These are phyloP conservation scores for Neurospora sp. DNA, from an alignment of 495 filamentous ascomycete species.

Conservation along the genomic window DNA sequence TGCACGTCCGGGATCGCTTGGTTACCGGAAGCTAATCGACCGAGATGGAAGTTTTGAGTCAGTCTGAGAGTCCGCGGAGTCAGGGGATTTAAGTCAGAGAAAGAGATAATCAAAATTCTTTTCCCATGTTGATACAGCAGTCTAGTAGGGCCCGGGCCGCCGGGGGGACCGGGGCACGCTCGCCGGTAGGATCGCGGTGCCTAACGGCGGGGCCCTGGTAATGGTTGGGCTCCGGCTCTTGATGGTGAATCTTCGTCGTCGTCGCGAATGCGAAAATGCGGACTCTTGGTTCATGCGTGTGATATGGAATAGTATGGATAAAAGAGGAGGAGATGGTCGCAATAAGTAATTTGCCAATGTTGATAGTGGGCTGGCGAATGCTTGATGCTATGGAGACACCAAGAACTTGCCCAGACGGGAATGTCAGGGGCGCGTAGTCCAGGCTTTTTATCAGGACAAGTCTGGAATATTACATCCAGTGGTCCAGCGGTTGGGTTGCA, in stretches of 20 bases:
- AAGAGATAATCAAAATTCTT: neutral
- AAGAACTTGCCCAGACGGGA: neutral
- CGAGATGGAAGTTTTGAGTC: neutral
- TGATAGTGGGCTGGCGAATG: neutral
- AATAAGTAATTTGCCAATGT: neutral
- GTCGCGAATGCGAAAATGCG: neutral
- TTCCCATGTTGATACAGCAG: neutral
- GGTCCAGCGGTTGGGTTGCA: neutral
- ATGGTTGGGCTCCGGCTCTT: neutral
- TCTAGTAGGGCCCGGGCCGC: neutral
- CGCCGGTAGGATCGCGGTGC: neutral
- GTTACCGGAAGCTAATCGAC: neutral
- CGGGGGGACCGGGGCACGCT: neutral
- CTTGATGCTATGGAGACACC: neutral
- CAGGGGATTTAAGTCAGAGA: neutral
- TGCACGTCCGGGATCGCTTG: neutral
- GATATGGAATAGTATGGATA: neutral
- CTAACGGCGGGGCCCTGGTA: neutral
- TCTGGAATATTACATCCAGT: neutral
- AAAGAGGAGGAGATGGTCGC: neutral
- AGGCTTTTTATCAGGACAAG: neutral
- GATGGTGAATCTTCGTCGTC: neutral
- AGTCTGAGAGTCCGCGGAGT: neutral
- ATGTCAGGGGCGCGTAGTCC: neutral
- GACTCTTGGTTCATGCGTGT: neutral